Conservation (phyloP, 1,284 basidiomycete species). For the Cutaneotrichosporon daszewskae region DNA sequence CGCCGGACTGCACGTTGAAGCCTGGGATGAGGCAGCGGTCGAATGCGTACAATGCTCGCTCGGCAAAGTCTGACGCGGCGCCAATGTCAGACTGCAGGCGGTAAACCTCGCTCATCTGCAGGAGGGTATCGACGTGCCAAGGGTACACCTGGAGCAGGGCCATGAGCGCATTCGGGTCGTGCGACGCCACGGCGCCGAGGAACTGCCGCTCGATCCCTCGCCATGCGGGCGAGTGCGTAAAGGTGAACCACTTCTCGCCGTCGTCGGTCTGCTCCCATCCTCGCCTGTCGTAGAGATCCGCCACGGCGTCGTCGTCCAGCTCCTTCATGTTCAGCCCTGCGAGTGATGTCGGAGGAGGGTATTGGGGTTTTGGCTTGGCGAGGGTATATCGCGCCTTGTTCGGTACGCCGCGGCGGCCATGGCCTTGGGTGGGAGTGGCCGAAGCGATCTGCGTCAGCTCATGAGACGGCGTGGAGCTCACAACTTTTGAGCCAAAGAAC, state of each 20-base stretch:
- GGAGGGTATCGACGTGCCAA: slow-evolving; percentile 84
- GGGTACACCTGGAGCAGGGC: slow-evolving; percentile 51
- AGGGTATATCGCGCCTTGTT: slow-evolving; percentile 36
- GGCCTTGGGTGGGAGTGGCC: slow-evolving; percentile 22
- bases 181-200: slow-evolving; percentile 68
- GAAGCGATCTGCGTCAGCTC: slow-evolving; percentile 28
- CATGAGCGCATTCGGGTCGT: slow-evolving; percentile 53
- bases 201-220: slow-evolving; percentile 72
- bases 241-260: slow-evolving; percentile 76
- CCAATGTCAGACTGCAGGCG: slow-evolving; percentile 79
- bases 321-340: slow-evolving; percentile 60
- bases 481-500: slow-evolving; percentile 86
- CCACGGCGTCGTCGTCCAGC: slow-evolving; percentile 56
- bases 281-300: slow-evolving; percentile 49
- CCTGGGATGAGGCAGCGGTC: slow-evolving; percentile 77
- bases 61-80: slow-evolving; percentile 74
- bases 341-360: slow-evolving; percentile 48
- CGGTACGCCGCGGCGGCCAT: slow-evolving; percentile 21
- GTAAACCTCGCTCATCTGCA: slow-evolving; percentile 72
- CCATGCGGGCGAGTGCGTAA: slow-evolving; percentile 77
- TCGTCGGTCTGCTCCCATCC: slow-evolving; percentile 46
- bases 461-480: slow-evolving; percentile 44
- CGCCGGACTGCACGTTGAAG: slow-evolving; percentile 73
- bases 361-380: slow-evolving; percentile 45
- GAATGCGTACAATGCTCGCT: slow-evolving; percentile 80